A percentile compares a stretch with the other conserved stretches of the same genome.
phyloP scores from a whole-genome alignment of 306 rosid species.

The Oemleria cerasiformis region DNA sequence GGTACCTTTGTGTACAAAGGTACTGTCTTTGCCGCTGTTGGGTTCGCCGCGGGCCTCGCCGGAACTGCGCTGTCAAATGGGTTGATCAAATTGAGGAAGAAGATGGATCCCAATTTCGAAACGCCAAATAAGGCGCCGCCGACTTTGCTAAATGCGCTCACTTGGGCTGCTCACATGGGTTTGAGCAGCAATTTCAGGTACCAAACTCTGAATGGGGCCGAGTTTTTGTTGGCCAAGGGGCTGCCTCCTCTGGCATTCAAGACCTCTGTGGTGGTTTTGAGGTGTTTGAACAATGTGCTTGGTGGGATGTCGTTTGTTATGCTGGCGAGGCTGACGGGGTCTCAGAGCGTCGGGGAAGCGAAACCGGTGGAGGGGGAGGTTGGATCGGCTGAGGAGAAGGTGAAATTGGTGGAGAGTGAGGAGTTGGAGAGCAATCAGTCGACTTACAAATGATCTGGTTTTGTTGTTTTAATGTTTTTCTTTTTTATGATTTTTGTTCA shows the following conservation, averaged over 20 bases:
- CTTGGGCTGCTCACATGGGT: slow-evolving; percentile 97
- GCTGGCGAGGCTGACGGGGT: slow-evolving; percentile 79
- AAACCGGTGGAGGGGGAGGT: slow-evolving; percentile 26
- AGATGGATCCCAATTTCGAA: slow-evolving; percentile 82
- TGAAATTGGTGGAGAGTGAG: slow-evolving; percentile 43
- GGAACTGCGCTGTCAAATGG: slow-evolving; percentile 88
- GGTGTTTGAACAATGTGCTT: slow-evolving; percentile 74
- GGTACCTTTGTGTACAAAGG: slow-evolving; percentile 86
- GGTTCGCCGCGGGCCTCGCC: slow-evolving; percentile 73
- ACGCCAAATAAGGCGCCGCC: slow-evolving; percentile 89
- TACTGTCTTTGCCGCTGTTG: slow-evolving; percentile 66
- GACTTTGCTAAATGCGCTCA: slow-evolving; percentile 65
- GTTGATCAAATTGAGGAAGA: slow-evolving; percentile 68
- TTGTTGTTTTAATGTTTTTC: background rate
- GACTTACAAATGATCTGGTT: slow-evolving; percentile 50
- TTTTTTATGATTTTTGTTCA: slow-evolving; percentile 15
- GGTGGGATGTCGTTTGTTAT: slow-evolving; percentile 90
- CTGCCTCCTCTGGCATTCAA: slow-evolving; percentile 72
- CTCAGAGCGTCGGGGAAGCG: slow-evolving; percentile 50
- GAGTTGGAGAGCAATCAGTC: slow-evolving; percentile 45
- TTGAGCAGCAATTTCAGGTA: slow-evolving; percentile 80
- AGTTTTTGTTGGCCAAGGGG: slow-evolving; percentile 66
- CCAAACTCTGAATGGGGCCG: slow-evolving; percentile 76
- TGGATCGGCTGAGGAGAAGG: slow-evolving; percentile 45
- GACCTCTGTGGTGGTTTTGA: slow-evolving; percentile 69